Base-by-base conservation (phyloP, 2,329 filamentous ascomycete species). In the Ceratocystis ficicola region DNA sequence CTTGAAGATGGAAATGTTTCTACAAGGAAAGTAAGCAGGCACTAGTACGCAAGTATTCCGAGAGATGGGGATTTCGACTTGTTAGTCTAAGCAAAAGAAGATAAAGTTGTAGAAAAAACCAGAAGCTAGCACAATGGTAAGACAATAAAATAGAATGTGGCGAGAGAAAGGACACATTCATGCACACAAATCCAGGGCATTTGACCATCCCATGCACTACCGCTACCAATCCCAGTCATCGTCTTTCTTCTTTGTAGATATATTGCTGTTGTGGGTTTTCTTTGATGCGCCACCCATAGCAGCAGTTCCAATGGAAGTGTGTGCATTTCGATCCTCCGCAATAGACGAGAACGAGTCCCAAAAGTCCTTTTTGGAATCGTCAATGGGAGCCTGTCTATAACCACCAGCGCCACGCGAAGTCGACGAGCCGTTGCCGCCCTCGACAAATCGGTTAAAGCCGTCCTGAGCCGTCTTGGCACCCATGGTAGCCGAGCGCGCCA, bases 331-430 rank as follows among this genome's bases (percentile, higher is more conserved):
- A 71, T 83, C 79, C 76, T 87, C 82, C 0, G 85, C 87, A 30
- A 87, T 75, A 32, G 82, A 84, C 0, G 90, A 87, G 75, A 97
- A 96, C 70, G 88, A 87, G 73, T 96, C 92, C 92, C 92, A 96
- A 76, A 96, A 96, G 70, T 89, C 87, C 73, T 87, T 87, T 75
- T 86, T 88, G 82, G 74, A 87, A 81, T 79, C 80, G 72, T 86
- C 80, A 63, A 84, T 71, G 66, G 75, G 77, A 65, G 72, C 76
- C 66, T 75, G 73, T 66, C 76, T 72, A 62, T 73, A 75, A 41
- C 69, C 70, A 69, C 44, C 44, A 22, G 36, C 41, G 20, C n/a
- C 2, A 20, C 32, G n/a, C 67, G 70, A 68, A 65, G 72, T 71
- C 55, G 77, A 72, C 25, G 80, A 77, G 55, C 55, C 28, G 17